These are phyloP conservation scores for Cyclotella cryptica DNA, from an alignment of 108 stramenopile species.

Conservation along the genomic window DNA sequence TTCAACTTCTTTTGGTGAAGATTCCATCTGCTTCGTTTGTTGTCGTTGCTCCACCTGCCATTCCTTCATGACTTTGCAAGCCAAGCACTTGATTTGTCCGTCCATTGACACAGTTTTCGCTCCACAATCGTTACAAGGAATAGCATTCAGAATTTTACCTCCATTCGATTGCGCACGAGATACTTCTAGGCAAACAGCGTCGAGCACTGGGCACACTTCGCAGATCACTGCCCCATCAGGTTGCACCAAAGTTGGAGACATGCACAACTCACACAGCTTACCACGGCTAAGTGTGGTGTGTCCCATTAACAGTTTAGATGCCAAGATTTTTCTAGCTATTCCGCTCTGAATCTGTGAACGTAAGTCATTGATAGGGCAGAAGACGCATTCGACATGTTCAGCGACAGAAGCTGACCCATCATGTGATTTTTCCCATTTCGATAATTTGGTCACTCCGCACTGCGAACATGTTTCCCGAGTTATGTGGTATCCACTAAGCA, in stretches of 20 bases:
- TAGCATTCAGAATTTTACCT: constrained; percentile 7
- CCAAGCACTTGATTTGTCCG: constrained; percentile 27
- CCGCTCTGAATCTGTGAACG: constrained; percentile 18
- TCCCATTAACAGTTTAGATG: constrained; percentile 10
- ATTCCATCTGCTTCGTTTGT: neutral
- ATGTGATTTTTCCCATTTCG: neutral
- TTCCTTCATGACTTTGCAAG: constrained; percentile 29
- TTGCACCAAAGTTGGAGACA: constrained; percentile 26
- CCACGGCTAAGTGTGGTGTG: constrained; percentile 13
- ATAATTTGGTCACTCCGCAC: constrained; percentile 15
- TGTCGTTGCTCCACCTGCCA: constrained; percentile 13
- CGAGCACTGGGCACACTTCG: constrained; percentile 38
- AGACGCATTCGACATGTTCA: constrained; percentile 30
- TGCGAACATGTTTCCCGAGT: constrained; percentile 33
- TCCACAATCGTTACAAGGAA: constrained; percentile 30
- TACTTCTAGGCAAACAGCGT: constrained; percentile 33
- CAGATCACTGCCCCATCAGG: constrained; percentile 19
- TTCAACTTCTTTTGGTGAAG: neutral
- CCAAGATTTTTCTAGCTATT: constrained; percentile 28
- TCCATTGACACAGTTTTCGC: constrained; percentile 8
- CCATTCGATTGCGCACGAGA: constrained; percentile 27
- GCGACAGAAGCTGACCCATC: neutral
- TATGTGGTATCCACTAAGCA: constrained; percentile 30
- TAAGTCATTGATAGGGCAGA: constrained; percentile 41
- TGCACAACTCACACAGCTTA: constrained; percentile 27